A percentile compares a stretch with the other conserved stretches of the same genome.
These are phyloP conservation scores for Picea glauca DNA, from an alignment of 75 land plant genomes.

Conservation along the genomic window DNA sequence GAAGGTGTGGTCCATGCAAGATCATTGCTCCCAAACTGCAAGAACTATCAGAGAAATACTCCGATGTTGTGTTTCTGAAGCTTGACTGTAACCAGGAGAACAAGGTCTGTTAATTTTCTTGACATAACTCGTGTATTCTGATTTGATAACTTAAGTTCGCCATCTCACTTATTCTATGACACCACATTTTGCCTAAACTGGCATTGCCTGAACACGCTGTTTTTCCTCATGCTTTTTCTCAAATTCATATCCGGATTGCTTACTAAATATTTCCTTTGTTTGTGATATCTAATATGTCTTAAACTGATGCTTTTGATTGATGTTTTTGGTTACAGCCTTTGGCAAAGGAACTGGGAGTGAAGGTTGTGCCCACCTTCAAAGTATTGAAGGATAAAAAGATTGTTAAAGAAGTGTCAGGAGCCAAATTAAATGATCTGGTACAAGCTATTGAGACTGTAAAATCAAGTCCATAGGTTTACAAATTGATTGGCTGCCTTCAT, in stretches of 20 bases:
- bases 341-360: constrained; percentile 84
- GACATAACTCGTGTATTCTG: neutral
- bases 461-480: constrained; percentile 19
- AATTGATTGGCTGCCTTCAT: too few species aligned
- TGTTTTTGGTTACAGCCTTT: constrained; percentile 46
- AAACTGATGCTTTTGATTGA: neutral
- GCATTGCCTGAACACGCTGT: neutral
- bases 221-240: neutral
- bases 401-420: constrained; percentile 86
- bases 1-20: constrained; percentile 97
- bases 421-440: constrained; percentile 83
- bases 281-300: neutral
- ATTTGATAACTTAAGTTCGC: neutral
- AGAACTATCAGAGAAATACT: constrained; percentile 55
- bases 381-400: constrained; percentile 66
- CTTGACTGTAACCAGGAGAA: constrained; percentile 96
- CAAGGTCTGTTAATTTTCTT: constrained; percentile 38
- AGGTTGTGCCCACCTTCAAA: constrained; percentile 93
- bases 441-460: constrained; percentile 58
- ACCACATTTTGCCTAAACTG: neutral
- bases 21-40: constrained; percentile 75
- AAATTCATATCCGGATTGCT: neutral
- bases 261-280: neutral
- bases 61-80: constrained; percentile 81
- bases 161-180: too few species aligned